A percentile compares a stretch with the other conserved stretches of the same genome.
phyloP scores from a whole-genome alignment of 768 basidiomycete species.

The Boletus sp. region DNA sequence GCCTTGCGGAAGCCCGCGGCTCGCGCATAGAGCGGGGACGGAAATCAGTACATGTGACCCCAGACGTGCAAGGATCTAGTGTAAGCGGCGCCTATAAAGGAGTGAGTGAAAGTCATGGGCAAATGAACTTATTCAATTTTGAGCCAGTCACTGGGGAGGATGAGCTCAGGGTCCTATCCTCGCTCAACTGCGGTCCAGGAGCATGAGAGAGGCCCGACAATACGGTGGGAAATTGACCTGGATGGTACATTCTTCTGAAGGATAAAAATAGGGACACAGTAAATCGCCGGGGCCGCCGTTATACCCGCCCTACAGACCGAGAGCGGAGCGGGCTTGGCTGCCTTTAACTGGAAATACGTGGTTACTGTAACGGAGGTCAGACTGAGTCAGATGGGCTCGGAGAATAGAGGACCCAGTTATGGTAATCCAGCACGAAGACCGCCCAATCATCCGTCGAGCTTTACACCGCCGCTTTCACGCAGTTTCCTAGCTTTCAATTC shows the following conservation, averaged over 20 bases:
- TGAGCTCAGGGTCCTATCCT: neutral
- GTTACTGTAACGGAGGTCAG: neutral
- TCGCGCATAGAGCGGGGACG: conserved; percentile 20
- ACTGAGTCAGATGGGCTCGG: neutral
- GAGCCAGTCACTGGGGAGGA: neutral
- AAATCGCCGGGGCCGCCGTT: conserved; percentile 3
- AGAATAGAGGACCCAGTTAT: conserved; percentile 5
- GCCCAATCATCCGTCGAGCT: conserved; percentile 7
- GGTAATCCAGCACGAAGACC: conserved; percentile 4
- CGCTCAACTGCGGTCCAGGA: neutral
- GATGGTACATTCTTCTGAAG: neutral
- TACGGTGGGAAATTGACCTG: neutral
- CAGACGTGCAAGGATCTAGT: conserved; percentile 1
- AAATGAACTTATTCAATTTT: neutral
- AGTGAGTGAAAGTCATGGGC: conserved; percentile 1
- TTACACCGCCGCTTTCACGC: conserved; percentile 14
- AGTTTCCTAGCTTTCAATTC: conserved; percentile 56
- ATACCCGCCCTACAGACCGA: neutral
- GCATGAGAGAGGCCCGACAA: neutral
- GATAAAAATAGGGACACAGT: conserved; percentile 4
- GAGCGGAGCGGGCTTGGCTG: neutral
- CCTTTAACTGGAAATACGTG: conserved; percentile 4
- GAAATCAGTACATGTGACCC: conserved; percentile 10
- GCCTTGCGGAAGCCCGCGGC: conserved; percentile 7
- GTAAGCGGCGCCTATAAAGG: conserved; percentile 1